Evolutionary conservation across 768 basidiomycete species (phyloP), one percentile per base, ranked within the genome.

Genomic region (Mycena haematopus): DNA sequence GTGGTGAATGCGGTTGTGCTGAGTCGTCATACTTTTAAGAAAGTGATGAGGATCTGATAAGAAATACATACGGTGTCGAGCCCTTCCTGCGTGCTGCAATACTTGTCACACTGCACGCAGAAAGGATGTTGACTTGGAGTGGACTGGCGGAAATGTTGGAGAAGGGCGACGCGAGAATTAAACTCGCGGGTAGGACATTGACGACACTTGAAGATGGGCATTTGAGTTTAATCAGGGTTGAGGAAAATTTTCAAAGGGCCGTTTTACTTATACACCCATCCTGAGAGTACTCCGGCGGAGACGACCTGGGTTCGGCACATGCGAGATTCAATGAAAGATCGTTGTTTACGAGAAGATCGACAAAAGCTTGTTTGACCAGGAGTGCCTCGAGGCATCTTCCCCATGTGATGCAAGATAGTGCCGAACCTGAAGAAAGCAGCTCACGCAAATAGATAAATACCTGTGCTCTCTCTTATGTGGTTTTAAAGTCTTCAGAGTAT

Each of bases 1-100:
- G n/a, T 65, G 55, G 1, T 15, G 6, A 13, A 5, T 8, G 4
- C 17, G 29, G 0, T 49, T 58, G 46, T 65, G 63, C 63, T 65
- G n/a, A 11, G 35, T 7, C 6, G 38, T 7, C 2, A n/a, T n/a
- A n/a, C 6, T 1, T 7, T 15, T 14, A n/a, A 25, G 24, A 3
- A 14, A 11, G 24, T 9, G n/a, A 11, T n/a, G 5, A 21, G 22
- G 3, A 33, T 47, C 29, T n/a, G 50, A 56, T 52, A 35, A 47
- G 42, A 49, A 27, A 52, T 1, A 14, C 44, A 15, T n/a, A 57
- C 61, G 1, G 19, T 9, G 9, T 57, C 55, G 7, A 62, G 17
- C 19, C 9, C 9, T 7, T 56, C 42, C 4, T 45, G 13, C 10
- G 3, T 24, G 50, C 36, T 1, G 17, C 11, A 62, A 19, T 29